Conservation (phyloP, 345 rosid species). For the Brassica cretica region DNA sequence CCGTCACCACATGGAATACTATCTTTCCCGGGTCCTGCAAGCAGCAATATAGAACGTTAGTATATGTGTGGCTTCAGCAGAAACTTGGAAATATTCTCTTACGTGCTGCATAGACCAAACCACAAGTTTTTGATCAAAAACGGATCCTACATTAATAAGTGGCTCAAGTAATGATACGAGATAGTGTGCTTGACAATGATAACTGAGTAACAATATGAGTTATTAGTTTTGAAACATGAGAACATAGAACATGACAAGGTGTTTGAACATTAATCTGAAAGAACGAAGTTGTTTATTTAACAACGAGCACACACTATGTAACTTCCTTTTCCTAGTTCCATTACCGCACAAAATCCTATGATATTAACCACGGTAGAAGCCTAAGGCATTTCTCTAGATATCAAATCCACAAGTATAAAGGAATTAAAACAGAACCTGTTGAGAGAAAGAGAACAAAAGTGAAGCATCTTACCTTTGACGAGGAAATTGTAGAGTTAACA, state of each 20-base stretch:
- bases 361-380: conserved; percentile 6
- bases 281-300: neutral
- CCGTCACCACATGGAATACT: conserved; percentile 84
- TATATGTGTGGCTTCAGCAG: neutral
- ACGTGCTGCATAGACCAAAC: conserved; percentile 5
- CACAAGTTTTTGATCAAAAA: conserved; percentile 4
- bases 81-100: conserved; percentile 10
- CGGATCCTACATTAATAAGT: conserved; percentile 1
- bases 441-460: neutral
- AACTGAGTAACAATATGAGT: conserved; percentile 7
- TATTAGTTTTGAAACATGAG: neutral
- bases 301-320: conserved; percentile 8
- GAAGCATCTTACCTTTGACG: conserved; percentile 61
- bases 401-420: conserved; percentile 1
- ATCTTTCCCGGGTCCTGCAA: conserved; percentile 64
- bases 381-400: conserved; percentile 10
- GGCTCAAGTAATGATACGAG: neutral
- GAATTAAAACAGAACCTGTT: conserved; percentile 12
- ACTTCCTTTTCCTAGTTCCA: conserved; percentile 10
- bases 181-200: conserved; percentile 4
- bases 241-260: conserved; percentile 11
- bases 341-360: neutral
- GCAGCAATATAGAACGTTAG: conserved; percentile 21
- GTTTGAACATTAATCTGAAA: neutral
- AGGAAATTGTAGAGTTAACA: conserved; percentile 73